Evolutionary conservation across 23 red algal species (phyloP).

Genomic region (Agarophyton chilense): DNA sequence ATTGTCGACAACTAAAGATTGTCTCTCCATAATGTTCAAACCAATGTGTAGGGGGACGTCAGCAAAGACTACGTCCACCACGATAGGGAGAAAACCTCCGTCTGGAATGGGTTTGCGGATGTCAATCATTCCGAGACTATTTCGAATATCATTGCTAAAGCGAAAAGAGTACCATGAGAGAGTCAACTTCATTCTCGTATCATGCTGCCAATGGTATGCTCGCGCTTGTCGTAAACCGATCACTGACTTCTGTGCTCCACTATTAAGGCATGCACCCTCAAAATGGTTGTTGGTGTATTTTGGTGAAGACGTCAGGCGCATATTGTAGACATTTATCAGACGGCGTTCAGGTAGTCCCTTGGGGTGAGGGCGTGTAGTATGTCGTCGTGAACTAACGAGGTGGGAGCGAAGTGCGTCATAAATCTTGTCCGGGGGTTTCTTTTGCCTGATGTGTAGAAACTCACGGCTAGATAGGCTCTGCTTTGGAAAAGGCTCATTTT

Average conservation of each 20-base stretch:
- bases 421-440: not conserved
- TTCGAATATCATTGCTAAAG: conserved; percentile 6
- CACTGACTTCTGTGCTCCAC: not conserved
- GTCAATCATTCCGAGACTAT: not conserved
- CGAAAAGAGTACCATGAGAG: not conserved
- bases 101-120: not conserved
- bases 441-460: not conserved
- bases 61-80: not conserved
- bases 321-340: too few relatives aligned
- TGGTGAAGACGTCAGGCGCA: not conserved
- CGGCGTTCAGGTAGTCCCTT: not conserved
- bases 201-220: not conserved
- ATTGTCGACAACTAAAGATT: not conserved
- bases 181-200: not conserved
- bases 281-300: not conserved
- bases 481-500: conserved; percentile 6
- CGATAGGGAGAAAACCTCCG: not conserved
- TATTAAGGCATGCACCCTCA: conserved; percentile 14
- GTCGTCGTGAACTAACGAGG: not conserved
- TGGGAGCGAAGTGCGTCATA: not conserved
- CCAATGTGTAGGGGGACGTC: not conserved
- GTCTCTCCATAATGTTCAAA: not conserved
- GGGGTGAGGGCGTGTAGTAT: not conserved
- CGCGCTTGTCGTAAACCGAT: not conserved
- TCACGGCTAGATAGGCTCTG: conserved; percentile 31